Evolutionary conservation across 768 basidiomycete species (phyloP).

Genomic region (Auricularia sp.): DNA sequence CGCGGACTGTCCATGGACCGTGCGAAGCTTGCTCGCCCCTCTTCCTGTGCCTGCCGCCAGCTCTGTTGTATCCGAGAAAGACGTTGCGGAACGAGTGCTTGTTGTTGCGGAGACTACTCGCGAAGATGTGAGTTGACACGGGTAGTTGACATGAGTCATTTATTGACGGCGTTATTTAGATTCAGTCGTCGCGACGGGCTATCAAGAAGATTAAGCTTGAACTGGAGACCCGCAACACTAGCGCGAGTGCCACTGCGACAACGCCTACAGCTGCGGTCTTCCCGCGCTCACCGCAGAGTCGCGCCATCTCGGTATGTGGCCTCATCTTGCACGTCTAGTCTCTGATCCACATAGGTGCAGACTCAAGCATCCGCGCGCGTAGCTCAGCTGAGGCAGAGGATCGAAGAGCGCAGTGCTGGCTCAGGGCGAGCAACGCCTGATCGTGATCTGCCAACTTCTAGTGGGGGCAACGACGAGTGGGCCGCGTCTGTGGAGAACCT

Average conservation of each 20-base stretch:
- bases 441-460: background rate
- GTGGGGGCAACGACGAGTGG: background rate
- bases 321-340: background rate
- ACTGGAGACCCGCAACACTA: conserved; percentile 18
- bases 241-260: conserved; percentile 1
- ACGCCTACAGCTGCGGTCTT: conserved; percentile 9
- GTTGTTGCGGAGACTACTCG: conserved; percentile 44
- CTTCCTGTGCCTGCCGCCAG: background rate
- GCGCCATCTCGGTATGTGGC: conserved; percentile 22
- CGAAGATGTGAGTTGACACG: conserved; percentile 46
- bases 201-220: conserved; percentile 72
- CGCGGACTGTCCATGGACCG: background rate
- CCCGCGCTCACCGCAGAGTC: conserved; percentile 23
- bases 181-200: conserved; percentile 58
- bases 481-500: conserved; percentile 40
- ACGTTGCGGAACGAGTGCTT: conserved; percentile 37
- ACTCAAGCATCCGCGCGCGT: conserved; percentile 54
- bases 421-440: background rate
- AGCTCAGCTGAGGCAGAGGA: conserved; percentile 75
- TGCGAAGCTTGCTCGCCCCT: background rate
- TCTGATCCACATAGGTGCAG: conserved; percentile 13
- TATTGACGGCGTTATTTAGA: conserved; percentile 30
- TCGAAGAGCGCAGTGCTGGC: conserved; percentile 47
- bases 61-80: conserved; percentile 16
- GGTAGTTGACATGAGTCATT: background rate